Evolutionary conservation across 1,139 yeast species (phyloP).

Genomic region (Meyerozyma athensensis): DNA sequence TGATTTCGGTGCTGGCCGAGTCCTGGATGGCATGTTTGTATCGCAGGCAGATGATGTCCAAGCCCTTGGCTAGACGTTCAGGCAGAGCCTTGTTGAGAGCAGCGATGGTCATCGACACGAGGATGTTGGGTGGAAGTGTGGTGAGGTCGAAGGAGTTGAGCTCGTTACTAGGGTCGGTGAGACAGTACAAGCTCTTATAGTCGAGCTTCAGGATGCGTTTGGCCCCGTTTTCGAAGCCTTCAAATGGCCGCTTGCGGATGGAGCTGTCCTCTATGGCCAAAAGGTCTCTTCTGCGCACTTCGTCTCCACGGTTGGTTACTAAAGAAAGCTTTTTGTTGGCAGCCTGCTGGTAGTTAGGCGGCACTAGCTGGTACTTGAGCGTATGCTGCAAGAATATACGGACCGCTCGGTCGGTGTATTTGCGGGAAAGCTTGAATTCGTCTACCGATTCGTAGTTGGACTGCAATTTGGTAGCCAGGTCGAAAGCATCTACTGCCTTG

Average conservation of each 20-base stretch:
- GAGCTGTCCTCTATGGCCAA: conserved; percentile 26
- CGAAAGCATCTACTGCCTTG: conserved; percentile 27
- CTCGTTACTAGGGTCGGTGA: conserved; percentile 59
- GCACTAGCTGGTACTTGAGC: conserved; percentile 31
- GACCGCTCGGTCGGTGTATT: conserved; percentile 38
- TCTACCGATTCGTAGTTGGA: conserved; percentile 44
- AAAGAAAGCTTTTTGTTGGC: conserved; percentile 25
- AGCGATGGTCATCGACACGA: conserved; percentile 60
- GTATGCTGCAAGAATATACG: conserved; percentile 34
- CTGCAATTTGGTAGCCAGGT: conserved; percentile 35
- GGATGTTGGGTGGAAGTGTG: conserved; percentile 58
- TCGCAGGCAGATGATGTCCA: conserved; percentile 64
- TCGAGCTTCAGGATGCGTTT: conserved; percentile 28
- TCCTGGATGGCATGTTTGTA: conserved; percentile 29
- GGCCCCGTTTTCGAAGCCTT: conserved; percentile 27
- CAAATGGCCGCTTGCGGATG: conserved; percentile 37
- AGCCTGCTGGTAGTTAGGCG: conserved; percentile 25
- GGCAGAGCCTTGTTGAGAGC: conserved; percentile 55
- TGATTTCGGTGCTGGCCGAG: conserved; percentile 6
- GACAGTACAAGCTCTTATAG: conserved; percentile 47
- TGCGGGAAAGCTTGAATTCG: conserved; percentile 36
- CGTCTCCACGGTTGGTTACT: conserved; percentile 38
- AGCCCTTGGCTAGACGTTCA: conserved; percentile 56
- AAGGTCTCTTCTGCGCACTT: conserved; percentile 38
- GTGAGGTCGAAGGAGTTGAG: conserved; percentile 66